A percentile compares a stretch with the other conserved stretches of the same genome.
phyloP scores from a whole-genome alignment of 139 green algal genomes.

The Chlamydomonas sp. region DNA sequence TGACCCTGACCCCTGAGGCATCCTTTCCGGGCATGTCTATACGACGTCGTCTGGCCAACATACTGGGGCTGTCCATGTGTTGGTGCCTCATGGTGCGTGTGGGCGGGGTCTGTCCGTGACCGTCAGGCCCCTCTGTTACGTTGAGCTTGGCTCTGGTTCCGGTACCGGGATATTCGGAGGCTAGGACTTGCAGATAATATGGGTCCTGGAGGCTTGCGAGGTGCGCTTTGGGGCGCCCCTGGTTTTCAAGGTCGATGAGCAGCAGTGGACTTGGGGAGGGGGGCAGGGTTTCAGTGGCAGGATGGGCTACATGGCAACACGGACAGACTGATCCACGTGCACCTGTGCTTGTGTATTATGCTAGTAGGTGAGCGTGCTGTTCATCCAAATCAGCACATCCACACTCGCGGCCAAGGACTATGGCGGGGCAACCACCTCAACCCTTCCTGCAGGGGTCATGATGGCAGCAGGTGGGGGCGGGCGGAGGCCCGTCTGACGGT shows the following conservation, averaged over 20 bases:
- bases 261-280: too few relatives aligned
- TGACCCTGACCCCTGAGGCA: too few relatives aligned
- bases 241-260: too few relatives aligned
- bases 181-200: too few relatives aligned
- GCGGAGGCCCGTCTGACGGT: too few relatives aligned
- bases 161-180: too few relatives aligned
- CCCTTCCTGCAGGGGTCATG: conserved; percentile 23
- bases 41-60: background rate
- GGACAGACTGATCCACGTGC: background rate
- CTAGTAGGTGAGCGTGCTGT: conserved; percentile 14
- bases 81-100: background rate
- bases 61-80: background rate
- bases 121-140: background rate
- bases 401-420: background rate
- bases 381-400: conserved; percentile 19
- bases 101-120: background rate
- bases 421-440: background rate
- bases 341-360: too few relatives aligned
- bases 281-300: too few relatives aligned
- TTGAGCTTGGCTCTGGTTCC: background rate
- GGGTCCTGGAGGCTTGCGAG: too few relatives aligned
- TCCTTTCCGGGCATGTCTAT: background rate
- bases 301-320: background rate
- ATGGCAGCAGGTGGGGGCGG: background rate
- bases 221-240: too few relatives aligned